Conservation (phyloP, 148 eudicot species). For the Amaranthus palmeri region DNA sequence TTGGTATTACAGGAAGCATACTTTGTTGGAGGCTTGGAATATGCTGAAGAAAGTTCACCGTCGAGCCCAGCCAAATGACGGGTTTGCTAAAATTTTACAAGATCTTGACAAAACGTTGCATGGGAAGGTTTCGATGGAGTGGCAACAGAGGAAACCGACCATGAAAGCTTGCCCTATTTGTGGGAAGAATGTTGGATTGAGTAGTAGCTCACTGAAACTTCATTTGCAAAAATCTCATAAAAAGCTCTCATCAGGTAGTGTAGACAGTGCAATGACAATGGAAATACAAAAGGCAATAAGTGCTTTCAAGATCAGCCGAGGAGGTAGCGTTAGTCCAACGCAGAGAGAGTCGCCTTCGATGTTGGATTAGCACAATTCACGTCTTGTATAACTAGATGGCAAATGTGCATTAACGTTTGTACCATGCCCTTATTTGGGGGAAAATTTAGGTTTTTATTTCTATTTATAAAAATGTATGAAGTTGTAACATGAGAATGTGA, state of each 20-base stretch:
- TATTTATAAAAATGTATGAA: too few relatives aligned
- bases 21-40: conserved; percentile 85
- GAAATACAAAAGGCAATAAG: conserved; percentile 84
- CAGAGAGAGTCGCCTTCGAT: conserved; percentile 57
- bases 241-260: conserved; percentile 90
- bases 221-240: conserved; percentile 91
- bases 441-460: too few relatives aligned
- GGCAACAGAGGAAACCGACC: conserved; percentile 84
- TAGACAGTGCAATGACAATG: conserved; percentile 97
- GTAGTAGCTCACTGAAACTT: conserved; percentile 93
- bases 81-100: conserved; percentile 80
- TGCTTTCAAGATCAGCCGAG: conserved; percentile 75
- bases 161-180: conserved; percentile 96
- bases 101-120: conserved; percentile 65
- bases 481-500: too few relatives aligned
- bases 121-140: conserved; percentile 96
- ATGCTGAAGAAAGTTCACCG: conserved; percentile 70
- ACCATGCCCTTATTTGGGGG: too few relatives aligned
- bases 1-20: conserved; percentile 51
- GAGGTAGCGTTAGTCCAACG: conserved; percentile 86
- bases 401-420: too few relatives aligned
- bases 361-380: conserved; percentile 40
- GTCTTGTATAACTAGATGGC: background rate
- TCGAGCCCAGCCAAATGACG: conserved; percentile 96
- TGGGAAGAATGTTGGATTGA: conserved; percentile 93